Evolutionary conservation across 768 basidiomycete species (phyloP), one percentile per base, ranked within the genome.

Genomic region (Coprinopsis cinerea): DNA sequence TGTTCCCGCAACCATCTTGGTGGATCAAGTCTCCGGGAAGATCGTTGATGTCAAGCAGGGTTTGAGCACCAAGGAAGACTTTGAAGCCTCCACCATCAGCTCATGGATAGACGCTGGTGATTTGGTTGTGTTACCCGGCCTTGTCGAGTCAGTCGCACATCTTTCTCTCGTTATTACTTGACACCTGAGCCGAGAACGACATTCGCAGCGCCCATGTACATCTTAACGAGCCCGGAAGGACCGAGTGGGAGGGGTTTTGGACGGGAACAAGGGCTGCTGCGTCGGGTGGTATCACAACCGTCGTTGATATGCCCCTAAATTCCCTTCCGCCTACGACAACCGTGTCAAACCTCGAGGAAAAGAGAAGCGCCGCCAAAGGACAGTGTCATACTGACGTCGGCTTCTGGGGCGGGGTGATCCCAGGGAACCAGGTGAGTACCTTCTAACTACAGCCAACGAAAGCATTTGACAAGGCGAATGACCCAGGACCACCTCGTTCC

Each of bases 291-390:
- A 82, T 97, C n/a, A 97, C 94, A 6, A 91, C 92, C 4, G 72
- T 98, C 18, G 85, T 97, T 26, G 96, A 98, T 68, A 99, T 98
- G 95, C 96, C 95, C 2, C 73, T 99, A 48, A 97, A 99, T 66
- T 95, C 93, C 1, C 89, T 98, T 47, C 95, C 95, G 1, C 92
- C 96, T 0, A 97, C 96, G 0, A 94, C 92, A 1, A 93, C 91
- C 0, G 77, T 92, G 6, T 69, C 68, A 4, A 82, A 95, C 60
- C 74, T 98, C 7, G 67, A 79, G 40, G 58, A 69, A 23, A 98
- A 98, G 71, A 76, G 81, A 4, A 61, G 64, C 10, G 88, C 84
- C 1, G 91, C 95, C 2, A 58, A 65, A 43, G 81, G 79, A 2
- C 84, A 92, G 59, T 88, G 84, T 59, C 80, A 79, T 65, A 79